Conservation (phyloP, 768 basidiomycete genomes). For the Hericium coralloides region DNA sequence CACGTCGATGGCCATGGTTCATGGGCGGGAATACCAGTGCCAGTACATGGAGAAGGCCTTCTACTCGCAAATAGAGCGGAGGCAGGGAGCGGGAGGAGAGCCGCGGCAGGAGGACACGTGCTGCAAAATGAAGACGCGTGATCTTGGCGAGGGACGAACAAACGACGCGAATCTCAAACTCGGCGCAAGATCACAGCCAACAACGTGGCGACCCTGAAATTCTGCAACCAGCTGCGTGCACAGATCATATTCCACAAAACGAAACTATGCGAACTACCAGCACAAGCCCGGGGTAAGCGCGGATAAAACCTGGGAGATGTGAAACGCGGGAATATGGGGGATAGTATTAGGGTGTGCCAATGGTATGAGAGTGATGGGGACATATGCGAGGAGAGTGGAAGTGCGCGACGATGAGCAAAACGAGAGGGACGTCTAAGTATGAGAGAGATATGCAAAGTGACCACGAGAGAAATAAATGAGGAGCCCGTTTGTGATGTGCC, state of each 20-base stretch:
- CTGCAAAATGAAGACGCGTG: no score
- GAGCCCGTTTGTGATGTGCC: neutral
- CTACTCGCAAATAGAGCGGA: no score
- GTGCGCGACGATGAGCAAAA: neutral
- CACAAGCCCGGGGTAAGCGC: neutral
- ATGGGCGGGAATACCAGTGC: no score
- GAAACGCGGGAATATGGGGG: neutral
- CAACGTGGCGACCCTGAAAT: neutral
- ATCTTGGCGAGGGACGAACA: no score
- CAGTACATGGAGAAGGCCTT: no score
- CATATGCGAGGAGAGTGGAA: neutral
- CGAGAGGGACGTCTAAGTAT: neutral
- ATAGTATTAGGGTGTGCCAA: neutral
- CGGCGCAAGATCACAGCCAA: neutral
- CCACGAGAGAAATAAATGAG: constrained; percentile 3
- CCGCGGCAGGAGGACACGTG: no score
- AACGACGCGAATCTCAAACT: no score
- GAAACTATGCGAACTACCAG: neutral
- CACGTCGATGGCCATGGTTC: no score
- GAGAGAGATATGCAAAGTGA: constrained; percentile 4
- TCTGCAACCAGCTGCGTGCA: neutral
- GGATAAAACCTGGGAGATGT: neutral
- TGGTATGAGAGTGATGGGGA: neutral
- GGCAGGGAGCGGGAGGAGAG: no score
- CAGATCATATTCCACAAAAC: neutral